Percentiles rank a stretch among this genome's conserved stretches.
Evolutionary conservation across 2,329 filamentous ascomycete species (phyloP).

Genomic region (Niveomyces coronatus): DNA sequence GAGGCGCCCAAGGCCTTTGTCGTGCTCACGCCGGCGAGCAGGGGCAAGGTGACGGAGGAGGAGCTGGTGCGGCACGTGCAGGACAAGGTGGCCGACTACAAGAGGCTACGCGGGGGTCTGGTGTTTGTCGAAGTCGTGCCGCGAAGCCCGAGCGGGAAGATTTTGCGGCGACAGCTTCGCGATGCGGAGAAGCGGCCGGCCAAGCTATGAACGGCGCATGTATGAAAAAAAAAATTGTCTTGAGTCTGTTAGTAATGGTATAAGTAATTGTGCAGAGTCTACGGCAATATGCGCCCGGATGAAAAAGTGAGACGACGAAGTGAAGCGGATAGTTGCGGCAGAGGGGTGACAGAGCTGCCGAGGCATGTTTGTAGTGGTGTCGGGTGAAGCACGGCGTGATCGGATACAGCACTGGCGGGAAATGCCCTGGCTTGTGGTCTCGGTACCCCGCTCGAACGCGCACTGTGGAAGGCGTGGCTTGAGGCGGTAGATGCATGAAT

Average conservation of each 20-base stretch:
- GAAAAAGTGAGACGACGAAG: no score
- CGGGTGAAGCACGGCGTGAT: not conserved
- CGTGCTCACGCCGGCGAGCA: slow-evolving; percentile 16
- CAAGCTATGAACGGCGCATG: not conserved
- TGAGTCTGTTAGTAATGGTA: not conserved
- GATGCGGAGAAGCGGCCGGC: slow-evolving; percentile 21
- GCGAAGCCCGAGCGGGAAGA: slow-evolving; percentile 49
- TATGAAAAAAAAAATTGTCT: not conserved
- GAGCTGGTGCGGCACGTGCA: slow-evolving; percentile 19
- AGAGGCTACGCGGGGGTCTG: slow-evolving; percentile 60
- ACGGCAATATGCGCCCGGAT: not conserved
- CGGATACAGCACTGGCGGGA: slow-evolving; percentile 6
- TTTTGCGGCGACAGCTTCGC: slow-evolving; percentile 29
- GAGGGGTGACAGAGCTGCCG: no score
- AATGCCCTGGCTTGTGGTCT: no score
- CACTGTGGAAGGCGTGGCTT: not conserved
- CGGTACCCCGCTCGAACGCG: not conserved
- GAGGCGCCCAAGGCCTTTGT: slow-evolving; percentile 38
- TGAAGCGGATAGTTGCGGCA: not conserved
- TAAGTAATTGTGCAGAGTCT: not conserved
- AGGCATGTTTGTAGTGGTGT: no score
- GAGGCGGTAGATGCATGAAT: no score
- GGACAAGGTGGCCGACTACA: slow-evolving; percentile 38
- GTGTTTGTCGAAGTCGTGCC: slow-evolving; percentile 55
- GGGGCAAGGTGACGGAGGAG: slow-evolving; percentile 16